Base-by-base conservation (phyloP, 768 basidiomycete genomes). In the Austroboletus festivus region DNA sequence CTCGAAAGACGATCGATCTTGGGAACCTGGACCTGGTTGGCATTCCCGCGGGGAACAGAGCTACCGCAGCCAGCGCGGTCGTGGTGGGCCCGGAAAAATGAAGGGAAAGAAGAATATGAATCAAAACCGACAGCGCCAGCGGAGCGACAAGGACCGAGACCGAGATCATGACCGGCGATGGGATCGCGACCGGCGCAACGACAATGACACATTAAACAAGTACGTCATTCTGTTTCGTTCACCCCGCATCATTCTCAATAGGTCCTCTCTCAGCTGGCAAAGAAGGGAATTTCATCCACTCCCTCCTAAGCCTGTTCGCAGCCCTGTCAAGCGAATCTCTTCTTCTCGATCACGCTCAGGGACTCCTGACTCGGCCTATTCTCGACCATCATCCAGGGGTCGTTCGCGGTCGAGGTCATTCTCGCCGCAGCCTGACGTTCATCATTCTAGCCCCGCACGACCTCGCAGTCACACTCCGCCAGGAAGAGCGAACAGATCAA, bases 151-250 rank as follows among this genome's bases (percentile, higher is more conserved):
- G 44, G 65, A 67, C 38, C 53, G 57, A 30, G 61, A 61, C 30
- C 40, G 57, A 30, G 61, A 61, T 33, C 40, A 55, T 41, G 65
- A 67, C 39, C 50, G 55, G 8, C 56, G 56, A 11, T 64, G 64
- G 58, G 68, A 70, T 47, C 72, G 71, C 21, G 72, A 71, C 54
- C 75, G 75, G 54, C 69, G 73, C 45, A 69, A 67, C 21, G 83
- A 88, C 38, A 85, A 89, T 46, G 74, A 77, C n/a, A 78, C 75
- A 57, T 64, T 83, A 44, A 90, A 89, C 67, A 90, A 89, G 89
- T 91, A 67, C 40, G 83, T 68, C 12, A 33, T 41, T 19, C 44
- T 30, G 50, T 48, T 42, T 47, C 26, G 47, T 39, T 33, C 33
- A n/a, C 34, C 44, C 53, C 37, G 43, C 45, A 28, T 40, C 42